Conservation (phyloP, 1,284 basidiomycete species). For the Cutaneotrichosporon dermatis region DNA sequence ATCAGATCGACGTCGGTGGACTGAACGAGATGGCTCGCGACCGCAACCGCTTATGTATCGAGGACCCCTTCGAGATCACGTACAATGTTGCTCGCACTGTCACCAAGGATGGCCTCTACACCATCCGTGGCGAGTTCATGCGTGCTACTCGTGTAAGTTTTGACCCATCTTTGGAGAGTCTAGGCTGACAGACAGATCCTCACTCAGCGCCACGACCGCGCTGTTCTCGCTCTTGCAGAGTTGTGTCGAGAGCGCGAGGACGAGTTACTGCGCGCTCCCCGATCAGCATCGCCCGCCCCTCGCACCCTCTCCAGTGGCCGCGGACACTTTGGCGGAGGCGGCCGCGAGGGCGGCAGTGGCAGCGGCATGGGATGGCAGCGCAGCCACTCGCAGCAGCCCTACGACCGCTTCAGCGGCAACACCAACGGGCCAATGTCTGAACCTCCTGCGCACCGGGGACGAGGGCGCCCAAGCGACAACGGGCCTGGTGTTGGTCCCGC, state of each 20-base stretch:
- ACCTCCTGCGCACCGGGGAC: constrained; percentile 2
- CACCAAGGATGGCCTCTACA: constrained; percentile 92
- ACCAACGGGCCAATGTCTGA: constrained; percentile 1
- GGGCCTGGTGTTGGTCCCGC: not conserved
- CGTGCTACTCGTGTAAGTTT: constrained; percentile 66
- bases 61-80: constrained; percentile 94
- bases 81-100: constrained; percentile 97
- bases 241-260: constrained; percentile 60
- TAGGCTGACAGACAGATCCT: constrained; percentile 54
- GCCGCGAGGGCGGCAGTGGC: constrained; percentile 5
- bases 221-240: constrained; percentile 71
- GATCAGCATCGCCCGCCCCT: constrained; percentile 48
- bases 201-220: constrained; percentile 69
- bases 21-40: constrained; percentile 69
- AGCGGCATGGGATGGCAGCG: constrained; percentile 27
- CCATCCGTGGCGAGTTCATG: constrained; percentile 98
- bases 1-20: constrained; percentile 51
- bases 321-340: constrained; percentile 23
- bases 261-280: constrained; percentile 48
- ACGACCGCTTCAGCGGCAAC: constrained; percentile 28
- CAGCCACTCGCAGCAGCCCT: constrained; percentile 40
- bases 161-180: too few species aligned
- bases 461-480: not conserved
- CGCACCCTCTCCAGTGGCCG: constrained; percentile 36
- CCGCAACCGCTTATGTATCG: constrained; percentile 87